Conservation (phyloP, 2,329 filamentous ascomycete species). For the Cladosporium colombiae region DNA sequence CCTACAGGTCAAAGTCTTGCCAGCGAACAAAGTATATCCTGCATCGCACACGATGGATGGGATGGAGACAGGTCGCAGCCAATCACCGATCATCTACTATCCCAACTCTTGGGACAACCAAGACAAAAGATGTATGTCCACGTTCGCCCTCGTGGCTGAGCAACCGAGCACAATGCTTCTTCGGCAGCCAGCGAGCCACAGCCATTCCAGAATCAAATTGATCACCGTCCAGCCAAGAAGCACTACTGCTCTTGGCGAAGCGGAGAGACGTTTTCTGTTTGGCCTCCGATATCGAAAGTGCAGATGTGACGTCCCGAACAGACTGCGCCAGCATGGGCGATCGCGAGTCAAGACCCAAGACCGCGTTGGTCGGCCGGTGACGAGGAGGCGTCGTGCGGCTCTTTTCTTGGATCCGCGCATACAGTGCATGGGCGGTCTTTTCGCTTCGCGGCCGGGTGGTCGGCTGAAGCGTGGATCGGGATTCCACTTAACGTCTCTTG, state of each 20-base stretch:
- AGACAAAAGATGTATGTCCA: background rate
- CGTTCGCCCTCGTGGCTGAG: conserved; percentile 14
- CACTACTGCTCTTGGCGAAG: conserved; percentile 6
- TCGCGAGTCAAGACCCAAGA: background rate
- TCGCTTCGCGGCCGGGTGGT: background rate
- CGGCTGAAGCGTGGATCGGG: background rate
- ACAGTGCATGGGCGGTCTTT: background rate
- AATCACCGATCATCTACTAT: background rate
- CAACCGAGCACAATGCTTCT: background rate
- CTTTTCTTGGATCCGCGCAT: conserved; percentile 5
- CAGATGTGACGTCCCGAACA: background rate
- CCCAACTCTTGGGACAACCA: background rate
- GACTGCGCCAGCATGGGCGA: background rate
- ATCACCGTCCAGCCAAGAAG: background rate
- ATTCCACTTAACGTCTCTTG: background rate
- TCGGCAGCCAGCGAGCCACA: background rate
- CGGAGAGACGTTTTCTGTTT: background rate
- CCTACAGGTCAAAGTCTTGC: background rate
- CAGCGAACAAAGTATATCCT: background rate
- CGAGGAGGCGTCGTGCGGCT: conserved; percentile 5
- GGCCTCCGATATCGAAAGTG: background rate
- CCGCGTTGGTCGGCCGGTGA: background rate
- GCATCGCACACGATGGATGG: background rate
- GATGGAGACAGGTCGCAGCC: background rate
- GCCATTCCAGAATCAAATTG: background rate